phyloP scores from a whole-genome alignment of 2,329 filamentous ascomycete species.

The Calonectria pauciramosa region DNA sequence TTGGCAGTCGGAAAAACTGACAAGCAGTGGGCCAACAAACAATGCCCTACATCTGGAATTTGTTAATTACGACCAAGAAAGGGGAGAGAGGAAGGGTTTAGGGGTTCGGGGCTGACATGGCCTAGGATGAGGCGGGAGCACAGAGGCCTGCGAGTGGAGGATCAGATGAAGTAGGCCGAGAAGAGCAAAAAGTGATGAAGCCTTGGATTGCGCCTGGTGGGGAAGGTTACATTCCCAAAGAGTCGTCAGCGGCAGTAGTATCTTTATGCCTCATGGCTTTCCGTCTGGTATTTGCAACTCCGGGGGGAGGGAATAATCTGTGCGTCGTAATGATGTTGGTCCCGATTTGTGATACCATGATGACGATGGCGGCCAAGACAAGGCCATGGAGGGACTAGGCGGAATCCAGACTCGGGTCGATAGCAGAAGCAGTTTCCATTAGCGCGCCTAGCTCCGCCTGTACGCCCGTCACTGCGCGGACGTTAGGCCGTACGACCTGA shows the following conservation, averaged over 20 bases:
- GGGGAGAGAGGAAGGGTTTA: neutral
- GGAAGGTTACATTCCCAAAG: conserved; percentile 14
- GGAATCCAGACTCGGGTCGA: conserved; percentile 1
- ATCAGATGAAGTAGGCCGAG: neutral
- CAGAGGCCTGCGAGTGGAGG: neutral
- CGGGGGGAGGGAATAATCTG: neutral
- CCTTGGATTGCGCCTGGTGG: conserved; percentile 1
- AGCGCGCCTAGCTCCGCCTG: neutral
- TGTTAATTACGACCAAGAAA: conserved; percentile 4
- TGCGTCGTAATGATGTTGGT: neutral
- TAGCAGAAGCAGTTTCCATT: neutral
- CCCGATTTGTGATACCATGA: neutral
- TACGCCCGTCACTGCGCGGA: conserved; percentile 8
- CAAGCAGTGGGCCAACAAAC: neutral
- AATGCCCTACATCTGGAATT: neutral
- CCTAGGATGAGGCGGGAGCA: neutral
- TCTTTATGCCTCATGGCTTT: neutral
- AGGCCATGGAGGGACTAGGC: neutral
- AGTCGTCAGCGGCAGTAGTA: neutral
- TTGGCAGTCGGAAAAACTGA: neutral
- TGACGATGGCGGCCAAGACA: neutral
- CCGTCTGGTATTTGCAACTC: conserved; percentile 2
- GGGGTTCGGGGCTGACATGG: neutral
- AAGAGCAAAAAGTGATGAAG: neutral
- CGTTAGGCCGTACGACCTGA: conserved; percentile 6